Percentiles rank a stretch among this genome's conserved stretches.
Conservation (phyloP, 1,284 basidiomycete genomes). For the Ustilago nuda region DNA sequence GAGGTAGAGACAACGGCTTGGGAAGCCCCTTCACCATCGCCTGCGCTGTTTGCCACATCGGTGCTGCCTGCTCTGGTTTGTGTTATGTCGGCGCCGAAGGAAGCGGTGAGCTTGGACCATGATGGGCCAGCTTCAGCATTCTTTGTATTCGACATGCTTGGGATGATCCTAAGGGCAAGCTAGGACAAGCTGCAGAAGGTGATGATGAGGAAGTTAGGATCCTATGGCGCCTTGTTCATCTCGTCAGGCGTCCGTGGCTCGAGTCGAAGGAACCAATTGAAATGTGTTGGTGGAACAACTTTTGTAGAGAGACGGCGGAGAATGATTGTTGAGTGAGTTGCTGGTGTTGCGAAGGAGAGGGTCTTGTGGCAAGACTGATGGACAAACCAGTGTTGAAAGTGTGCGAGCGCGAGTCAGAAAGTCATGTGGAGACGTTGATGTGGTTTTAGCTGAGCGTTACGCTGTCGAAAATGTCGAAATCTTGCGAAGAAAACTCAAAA, state of each 20-base stretch:
- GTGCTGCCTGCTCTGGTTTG: slow-evolving; percentile 14
- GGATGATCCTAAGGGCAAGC: not conserved
- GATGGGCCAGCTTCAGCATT: slow-evolving; percentile 33
- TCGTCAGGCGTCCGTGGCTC: not conserved
- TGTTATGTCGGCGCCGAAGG: slow-evolving; percentile 3
- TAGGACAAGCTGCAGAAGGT: not conserved
- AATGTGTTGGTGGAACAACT: not conserved
- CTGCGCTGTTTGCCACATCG: slow-evolving; percentile 29
- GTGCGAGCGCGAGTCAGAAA: slow-evolving; percentile 13
- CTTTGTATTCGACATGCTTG: slow-evolving; percentile 12
- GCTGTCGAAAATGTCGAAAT: slow-evolving; percentile 13
- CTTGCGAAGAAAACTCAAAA: slow-evolving; percentile 26
- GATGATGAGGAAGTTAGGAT: not conserved
- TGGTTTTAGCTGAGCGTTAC: not conserved
- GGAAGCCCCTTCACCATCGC: slow-evolving; percentile 22
- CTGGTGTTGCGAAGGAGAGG: not conserved
- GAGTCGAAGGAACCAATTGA: not conserved
- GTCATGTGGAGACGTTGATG: slow-evolving; percentile 20
- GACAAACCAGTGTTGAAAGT: not conserved
- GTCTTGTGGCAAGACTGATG: slow-evolving; percentile 3
- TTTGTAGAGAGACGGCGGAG: not conserved
- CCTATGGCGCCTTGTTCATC: not conserved
- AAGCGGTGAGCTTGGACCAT: not conserved
- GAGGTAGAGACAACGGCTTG: slow-evolving; percentile 16
- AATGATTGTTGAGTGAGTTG: not conserved